These are phyloP conservation scores for Hyphopichia pseudoburtonii DNA, from an alignment of 1,139 yeast genomes.

Conservation along the genomic window DNA sequence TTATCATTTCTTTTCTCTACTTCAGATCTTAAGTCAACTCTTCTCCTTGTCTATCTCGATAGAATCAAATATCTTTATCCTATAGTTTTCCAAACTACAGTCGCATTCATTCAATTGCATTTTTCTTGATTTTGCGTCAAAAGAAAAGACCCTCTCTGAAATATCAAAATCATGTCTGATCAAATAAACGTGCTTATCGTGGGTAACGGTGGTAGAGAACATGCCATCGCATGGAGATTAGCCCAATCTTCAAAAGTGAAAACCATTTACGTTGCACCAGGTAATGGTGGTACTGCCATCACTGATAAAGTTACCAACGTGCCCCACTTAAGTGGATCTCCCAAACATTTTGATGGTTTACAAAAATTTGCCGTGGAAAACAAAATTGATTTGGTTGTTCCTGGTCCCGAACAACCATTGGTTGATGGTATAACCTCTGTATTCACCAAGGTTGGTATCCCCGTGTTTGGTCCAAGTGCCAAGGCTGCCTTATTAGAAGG, in stretches of 20 bases:
- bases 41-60: no score
- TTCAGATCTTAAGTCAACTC: background rate
- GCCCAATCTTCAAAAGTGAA: conserved; percentile 72
- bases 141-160: no score
- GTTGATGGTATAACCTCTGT: conserved; percentile 84
- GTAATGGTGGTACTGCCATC: conserved; percentile 87
- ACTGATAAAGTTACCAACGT: conserved; percentile 67
- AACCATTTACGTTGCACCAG: conserved; percentile 89
- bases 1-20: background rate
- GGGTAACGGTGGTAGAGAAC: conserved; percentile 99
- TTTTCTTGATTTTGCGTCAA: no score
- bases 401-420: conserved; percentile 99
- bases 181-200: conserved; percentile 67
- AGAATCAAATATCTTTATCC: no score
- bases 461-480: conserved; percentile 93
- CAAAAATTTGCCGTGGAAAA: conserved; percentile 71
- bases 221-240: conserved; percentile 92
- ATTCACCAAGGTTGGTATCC: conserved; percentile 79
- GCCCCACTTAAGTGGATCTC: conserved; percentile 60
- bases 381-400: conserved; percentile 73
- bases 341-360: conserved; percentile 58
- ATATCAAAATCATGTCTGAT: background rate
- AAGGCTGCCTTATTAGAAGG: conserved; percentile 96
- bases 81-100: no score
- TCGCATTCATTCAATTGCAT: no score